A percentile compares a stretch with the other conserved stretches of the same genome.
These are phyloP conservation scores for Actinomortierella wolfii DNA, from an alignment of 371 early-diverging fungal species.

Conservation along the genomic window DNA sequence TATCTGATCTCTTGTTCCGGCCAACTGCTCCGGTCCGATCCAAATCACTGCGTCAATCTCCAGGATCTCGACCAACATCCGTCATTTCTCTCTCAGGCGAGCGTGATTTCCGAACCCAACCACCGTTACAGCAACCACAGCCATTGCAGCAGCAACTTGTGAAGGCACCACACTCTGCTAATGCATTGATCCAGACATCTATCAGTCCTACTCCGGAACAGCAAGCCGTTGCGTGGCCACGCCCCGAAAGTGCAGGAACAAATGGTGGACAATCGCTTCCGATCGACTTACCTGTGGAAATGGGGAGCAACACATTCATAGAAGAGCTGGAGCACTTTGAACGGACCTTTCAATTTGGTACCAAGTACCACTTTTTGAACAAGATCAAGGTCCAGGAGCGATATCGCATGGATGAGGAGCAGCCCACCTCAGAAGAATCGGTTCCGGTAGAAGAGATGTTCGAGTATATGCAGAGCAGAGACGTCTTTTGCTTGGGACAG, in stretches of 20 bases:
- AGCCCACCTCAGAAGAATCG: constrained; percentile 16
- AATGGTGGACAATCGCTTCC: too few species aligned
- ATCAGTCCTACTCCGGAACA: too few species aligned
- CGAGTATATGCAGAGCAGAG: constrained; percentile 56
- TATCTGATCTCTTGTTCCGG: constrained; percentile 39
- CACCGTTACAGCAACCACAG: too few species aligned
- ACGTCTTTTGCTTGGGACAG: constrained; percentile 59
- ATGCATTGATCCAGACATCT: too few species aligned
- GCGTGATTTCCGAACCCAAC: neutral
- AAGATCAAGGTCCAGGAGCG: constrained; percentile 7
- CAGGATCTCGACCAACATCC: constrained; percentile 28
- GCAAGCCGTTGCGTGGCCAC: too few species aligned
- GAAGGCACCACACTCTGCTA: too few species aligned
- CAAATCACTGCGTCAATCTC: constrained; percentile 26
- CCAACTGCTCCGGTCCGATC: constrained; percentile 34
- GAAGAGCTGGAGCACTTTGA: constrained; percentile 66
- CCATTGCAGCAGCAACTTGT: too few species aligned
- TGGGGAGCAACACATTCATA: constrained; percentile 53
- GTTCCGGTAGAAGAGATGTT: constrained; percentile 7
- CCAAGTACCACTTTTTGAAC: constrained; percentile 54
- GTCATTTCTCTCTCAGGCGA: neutral
- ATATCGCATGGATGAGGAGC: constrained; percentile 10
- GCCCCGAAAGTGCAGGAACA: too few species aligned
- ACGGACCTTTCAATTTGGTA: constrained; percentile 55
- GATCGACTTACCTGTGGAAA: constrained; percentile 50